Base-by-base conservation (phyloP, 2,329 filamentous ascomycete genomes). In the Neofusicoccum ribis region DNA sequence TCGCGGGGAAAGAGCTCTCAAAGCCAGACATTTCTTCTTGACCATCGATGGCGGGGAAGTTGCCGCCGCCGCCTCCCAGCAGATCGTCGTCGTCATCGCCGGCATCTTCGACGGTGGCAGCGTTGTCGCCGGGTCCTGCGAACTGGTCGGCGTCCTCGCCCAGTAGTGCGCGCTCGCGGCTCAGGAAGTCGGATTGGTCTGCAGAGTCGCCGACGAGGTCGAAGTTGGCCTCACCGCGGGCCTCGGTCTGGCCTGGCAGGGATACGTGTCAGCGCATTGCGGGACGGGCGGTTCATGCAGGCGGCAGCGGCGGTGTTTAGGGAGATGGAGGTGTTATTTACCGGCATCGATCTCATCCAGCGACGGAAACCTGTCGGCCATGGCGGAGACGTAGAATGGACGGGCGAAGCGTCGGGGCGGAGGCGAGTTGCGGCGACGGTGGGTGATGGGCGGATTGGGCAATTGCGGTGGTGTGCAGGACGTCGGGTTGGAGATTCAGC, bases 91-190 rank as follows among this genome's bases (percentile, higher is more conserved):
- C 27, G 27, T 31, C 27, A 6, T 31, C 88, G 63, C 82, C 85
- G 69, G 72, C 80, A 51, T 87, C 82, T 71, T 90, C 88, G 69
- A 84, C 85, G 46, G 87, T 87, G 65, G 85, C 84, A 66, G 85
- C 82, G 76, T 82, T 82, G 78, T 96, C 92, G 74, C 89, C 88
- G 67, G 88, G 85, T 37, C 91, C 91, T 68, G 90, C 85, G 78
- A 99, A 99, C 82, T 93, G 91, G 72, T 93, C 87, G 67, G 95
- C 95, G 78, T 98, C 95, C 69, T 97, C 95, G 70, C 95, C 95
- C 7, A 99, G 88, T 17, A 90, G 80, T 67, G 93, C 95, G 75
- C 93, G 92, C 82, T 99, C 95, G 71, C 94, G 91, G 68, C 91
- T 89, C 56, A 98, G 87, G 78, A 99, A 98, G 79, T 97, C 92